Evolutionary conservation across 139 green algal species (phyloP).

Genomic region (Spirogloea muscicola): DNA sequence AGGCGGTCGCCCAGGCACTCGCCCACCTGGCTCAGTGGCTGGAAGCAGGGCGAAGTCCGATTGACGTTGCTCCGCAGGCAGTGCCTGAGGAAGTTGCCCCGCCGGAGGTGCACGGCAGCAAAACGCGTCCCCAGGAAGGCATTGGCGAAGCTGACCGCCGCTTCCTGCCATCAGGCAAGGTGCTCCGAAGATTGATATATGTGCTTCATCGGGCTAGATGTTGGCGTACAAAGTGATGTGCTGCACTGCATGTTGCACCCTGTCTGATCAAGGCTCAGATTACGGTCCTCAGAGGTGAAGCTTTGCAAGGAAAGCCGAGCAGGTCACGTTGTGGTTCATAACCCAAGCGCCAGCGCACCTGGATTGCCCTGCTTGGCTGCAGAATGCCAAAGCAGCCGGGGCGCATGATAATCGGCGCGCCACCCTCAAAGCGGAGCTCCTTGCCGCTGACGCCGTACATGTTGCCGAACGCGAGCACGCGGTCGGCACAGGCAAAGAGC

Average conservation of each 20-base stretch:
- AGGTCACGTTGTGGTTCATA: no score
- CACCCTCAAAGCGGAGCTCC: not conserved
- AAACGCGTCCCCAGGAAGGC: not conserved
- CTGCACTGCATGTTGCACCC: no score
- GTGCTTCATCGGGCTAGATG: no score
- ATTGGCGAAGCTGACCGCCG: not conserved
- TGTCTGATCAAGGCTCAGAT: no score
- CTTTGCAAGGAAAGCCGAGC: no score
- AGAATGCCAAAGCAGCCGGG: not conserved
- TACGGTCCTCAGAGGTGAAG: no score
- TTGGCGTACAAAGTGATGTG: no score
- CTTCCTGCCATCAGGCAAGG: no score
- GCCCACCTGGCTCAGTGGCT: conserved; percentile 28
- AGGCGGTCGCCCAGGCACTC: conserved; percentile 23
- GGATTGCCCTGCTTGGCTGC: not conserved
- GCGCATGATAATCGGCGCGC: not conserved
- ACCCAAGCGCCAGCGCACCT: no score
- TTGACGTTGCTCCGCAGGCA: conserved; percentile 1
- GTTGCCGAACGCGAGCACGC: conserved; percentile 6
- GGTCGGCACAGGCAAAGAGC: conserved; percentile 27
- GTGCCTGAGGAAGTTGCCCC: conserved; percentile 13
- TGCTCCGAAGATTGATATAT: no score
- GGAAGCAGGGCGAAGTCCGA: conserved; percentile 13
- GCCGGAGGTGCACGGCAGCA: conserved; percentile 1
- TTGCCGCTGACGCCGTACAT: conserved; percentile 7